These are phyloP conservation scores for Chenopodium suecicum DNA, from an alignment of 148 eudicot species.

Conservation along the genomic window DNA sequence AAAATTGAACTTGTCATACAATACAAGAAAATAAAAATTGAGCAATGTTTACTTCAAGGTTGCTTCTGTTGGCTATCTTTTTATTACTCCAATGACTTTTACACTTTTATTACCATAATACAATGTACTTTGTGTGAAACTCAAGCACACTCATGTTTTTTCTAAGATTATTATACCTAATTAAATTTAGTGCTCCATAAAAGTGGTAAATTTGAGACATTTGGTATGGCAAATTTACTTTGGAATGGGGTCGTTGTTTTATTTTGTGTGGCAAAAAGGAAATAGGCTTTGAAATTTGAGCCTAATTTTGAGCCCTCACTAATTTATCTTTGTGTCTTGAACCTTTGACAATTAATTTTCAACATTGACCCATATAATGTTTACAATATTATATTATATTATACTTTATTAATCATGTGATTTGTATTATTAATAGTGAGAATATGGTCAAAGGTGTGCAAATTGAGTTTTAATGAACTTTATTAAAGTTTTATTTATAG, in stretches of 20 bases:
- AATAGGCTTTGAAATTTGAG: background rate
- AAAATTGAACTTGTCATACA: background rate
- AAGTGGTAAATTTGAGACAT: background rate
- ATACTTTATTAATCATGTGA: background rate
- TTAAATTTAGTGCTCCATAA: background rate
- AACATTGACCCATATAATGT: background rate
- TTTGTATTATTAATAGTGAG: too few species aligned
- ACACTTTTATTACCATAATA: background rate
- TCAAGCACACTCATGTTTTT: conserved; percentile 2
- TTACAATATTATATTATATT: background rate
- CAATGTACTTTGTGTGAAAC: conserved; percentile 12
- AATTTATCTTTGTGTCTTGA: background rate
- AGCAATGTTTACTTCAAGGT: background rate
- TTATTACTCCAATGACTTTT: background rate
- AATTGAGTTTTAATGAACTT: too few species aligned
- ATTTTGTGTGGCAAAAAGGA: background rate
- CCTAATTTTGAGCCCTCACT: background rate
- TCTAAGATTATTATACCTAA: background rate
- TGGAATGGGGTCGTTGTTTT: conserved; percentile 1
- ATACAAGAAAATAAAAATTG: background rate
- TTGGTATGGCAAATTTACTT: background rate
- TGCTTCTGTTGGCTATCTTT: background rate
- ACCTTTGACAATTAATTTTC: background rate
- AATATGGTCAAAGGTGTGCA: too few species aligned
- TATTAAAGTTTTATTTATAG: too few species aligned